phyloP scores from a whole-genome alignment of 768 basidiomycete genomes.

The Exidia glandulosa region DNA sequence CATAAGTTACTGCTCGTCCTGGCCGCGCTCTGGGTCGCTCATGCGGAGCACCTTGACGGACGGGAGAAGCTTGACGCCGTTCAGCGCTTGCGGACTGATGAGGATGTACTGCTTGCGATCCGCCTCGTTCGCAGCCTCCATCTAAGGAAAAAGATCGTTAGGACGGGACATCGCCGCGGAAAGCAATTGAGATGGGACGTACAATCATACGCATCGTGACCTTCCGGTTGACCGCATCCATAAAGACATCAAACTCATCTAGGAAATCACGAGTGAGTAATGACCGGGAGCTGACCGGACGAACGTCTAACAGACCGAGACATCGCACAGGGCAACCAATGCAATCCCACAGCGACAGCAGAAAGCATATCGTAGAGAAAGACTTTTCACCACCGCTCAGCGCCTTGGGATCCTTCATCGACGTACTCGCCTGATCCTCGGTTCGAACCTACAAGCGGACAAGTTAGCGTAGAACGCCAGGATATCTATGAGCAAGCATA shows the following conservation, averaged over 20 bases:
- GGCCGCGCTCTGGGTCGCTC: constrained; percentile 16
- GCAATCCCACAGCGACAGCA: constrained; percentile 93
- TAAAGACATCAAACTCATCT: constrained; percentile 99
- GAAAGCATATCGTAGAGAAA: constrained; percentile 88
- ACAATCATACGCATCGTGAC: constrained; percentile 97
- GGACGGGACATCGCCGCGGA: neutral
- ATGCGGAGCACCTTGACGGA: constrained; percentile 69
- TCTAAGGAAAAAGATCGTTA: constrained; percentile 30
- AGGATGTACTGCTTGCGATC: constrained; percentile 89
- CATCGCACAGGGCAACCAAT: constrained; percentile 91
- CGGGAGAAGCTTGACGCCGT: constrained; percentile 49
- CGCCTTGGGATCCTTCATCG: constrained; percentile 62
- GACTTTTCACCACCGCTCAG: constrained; percentile 94
- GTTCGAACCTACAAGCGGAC: neutral
- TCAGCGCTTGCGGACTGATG: constrained; percentile 91
- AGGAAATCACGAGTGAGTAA: neutral
- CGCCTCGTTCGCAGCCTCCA: constrained; percentile 79
- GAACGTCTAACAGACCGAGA: constrained; percentile 42
- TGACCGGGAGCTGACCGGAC: neutral
- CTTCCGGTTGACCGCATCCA: constrained; percentile 89
- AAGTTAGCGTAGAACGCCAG: neutral
- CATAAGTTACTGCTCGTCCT: too few relatives aligned
- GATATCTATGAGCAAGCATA: neutral
- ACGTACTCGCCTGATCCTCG: constrained; percentile 2
- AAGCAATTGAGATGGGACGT: constrained; percentile 10